Conservation (phyloP, 2,329 filamentous ascomycete genomes). For the Penicillium verrucosum region DNA sequence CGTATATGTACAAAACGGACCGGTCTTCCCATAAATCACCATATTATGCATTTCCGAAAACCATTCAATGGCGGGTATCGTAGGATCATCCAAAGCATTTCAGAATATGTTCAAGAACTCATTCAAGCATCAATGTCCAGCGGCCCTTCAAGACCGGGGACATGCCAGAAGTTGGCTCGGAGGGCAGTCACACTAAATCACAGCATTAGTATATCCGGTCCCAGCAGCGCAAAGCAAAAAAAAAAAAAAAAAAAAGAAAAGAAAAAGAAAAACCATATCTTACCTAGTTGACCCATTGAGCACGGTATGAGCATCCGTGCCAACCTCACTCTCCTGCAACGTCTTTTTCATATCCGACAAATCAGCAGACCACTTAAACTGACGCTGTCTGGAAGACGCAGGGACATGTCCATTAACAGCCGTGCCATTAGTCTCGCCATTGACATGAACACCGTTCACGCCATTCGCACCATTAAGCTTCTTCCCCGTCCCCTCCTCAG, state of each 20-base stretch:
- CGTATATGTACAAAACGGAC: slow-evolving; percentile 2
- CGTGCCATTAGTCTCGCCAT: neutral
- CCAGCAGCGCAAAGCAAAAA: neutral
- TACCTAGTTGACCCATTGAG: slow-evolving; percentile 79
- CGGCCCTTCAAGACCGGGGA: slow-evolving; percentile 61
- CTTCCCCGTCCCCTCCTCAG: slow-evolving; percentile 59
- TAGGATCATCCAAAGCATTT: slow-evolving; percentile 47
- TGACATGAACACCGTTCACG: slow-evolving; percentile 6
- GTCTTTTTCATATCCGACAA: slow-evolving; percentile 82
- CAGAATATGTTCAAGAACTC: neutral
- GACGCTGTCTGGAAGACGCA: slow-evolving; percentile 63
- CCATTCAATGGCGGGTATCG: slow-evolving; percentile 26
- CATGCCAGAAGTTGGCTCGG: slow-evolving; percentile 85
- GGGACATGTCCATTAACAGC: neutral
- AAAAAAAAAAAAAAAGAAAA: neutral
- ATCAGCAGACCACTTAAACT: slow-evolving; percentile 86
- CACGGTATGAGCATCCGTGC: slow-evolving; percentile 87
- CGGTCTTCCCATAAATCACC: neutral
- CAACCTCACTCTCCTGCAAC: slow-evolving; percentile 69
- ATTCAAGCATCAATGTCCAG: slow-evolving; percentile 58
- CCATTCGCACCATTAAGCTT: slow-evolving; percentile 42
- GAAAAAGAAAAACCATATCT: neutral
- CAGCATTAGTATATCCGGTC: neutral
- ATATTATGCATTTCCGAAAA: slow-evolving; percentile 12
- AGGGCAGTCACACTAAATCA: slow-evolving; percentile 72